Evolutionary conservation across 2,329 filamentous ascomycete species (phyloP).

Genomic region (Xylariaceae sp.): DNA sequence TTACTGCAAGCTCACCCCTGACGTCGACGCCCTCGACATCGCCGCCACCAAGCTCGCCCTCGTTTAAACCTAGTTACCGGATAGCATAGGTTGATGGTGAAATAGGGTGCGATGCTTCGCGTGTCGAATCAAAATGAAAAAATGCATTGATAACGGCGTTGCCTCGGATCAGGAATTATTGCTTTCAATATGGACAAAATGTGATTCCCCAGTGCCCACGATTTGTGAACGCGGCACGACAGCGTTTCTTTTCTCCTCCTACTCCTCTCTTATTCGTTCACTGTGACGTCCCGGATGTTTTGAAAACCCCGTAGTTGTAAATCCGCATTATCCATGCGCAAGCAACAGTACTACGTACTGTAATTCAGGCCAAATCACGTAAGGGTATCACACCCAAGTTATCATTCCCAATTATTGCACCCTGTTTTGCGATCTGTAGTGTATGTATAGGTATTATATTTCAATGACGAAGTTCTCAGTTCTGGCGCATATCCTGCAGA

Average conservation of each 20-base stretch:
- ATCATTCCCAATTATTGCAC: too few relatives aligned
- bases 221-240: slow-evolving; percentile 7
- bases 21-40: slow-evolving; percentile 98
- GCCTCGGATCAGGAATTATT: slow-evolving; percentile 31
- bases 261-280: slow-evolving; percentile 12
- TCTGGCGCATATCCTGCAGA: slow-evolving; percentile 56
- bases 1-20: slow-evolving; percentile 87
- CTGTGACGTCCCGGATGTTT: slow-evolving; percentile 1
- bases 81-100: slow-evolving; percentile 20
- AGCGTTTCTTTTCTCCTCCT: not conserved
- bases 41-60: slow-evolving; percentile 98
- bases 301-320: not conserved
- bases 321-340: not conserved
- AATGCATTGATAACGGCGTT: slow-evolving; percentile 35
- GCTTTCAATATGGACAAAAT: slow-evolving; percentile 33
- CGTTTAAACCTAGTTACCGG: slow-evolving; percentile 58
- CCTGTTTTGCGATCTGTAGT: too few relatives aligned
- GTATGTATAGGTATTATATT: not conserved
- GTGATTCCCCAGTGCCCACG: slow-evolving; percentile 25
- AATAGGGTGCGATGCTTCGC: slow-evolving; percentile 21
- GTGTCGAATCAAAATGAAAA: slow-evolving; percentile 26
- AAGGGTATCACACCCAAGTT: too few relatives aligned
- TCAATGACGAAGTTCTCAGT: not conserved
- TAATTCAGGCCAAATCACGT: not conserved
- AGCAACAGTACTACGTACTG: not conserved